A percentile compares a stretch with the other conserved stretches of the same genome.
These are phyloP conservation scores for Pelomyxa schiedti DNA, from an alignment of 78 protist species.

Conservation along the genomic window DNA sequence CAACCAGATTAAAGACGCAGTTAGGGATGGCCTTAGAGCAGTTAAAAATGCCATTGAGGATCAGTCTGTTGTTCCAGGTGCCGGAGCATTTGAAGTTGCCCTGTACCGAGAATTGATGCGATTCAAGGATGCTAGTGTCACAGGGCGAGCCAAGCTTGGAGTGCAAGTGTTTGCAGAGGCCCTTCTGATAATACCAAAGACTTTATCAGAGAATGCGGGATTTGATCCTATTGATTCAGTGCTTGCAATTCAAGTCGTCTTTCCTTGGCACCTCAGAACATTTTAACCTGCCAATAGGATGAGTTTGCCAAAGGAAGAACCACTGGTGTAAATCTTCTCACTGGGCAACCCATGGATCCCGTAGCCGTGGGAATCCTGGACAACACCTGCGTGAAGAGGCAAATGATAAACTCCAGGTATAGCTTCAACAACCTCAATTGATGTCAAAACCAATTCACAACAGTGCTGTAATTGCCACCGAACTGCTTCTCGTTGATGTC, in stretches of 20 bases:
- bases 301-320: slow-evolving; percentile 49
- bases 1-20: slow-evolving; percentile 95
- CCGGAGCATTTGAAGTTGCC: slow-evolving; percentile 93
- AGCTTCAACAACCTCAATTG: too few species aligned
- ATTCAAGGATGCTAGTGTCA: slow-evolving; percentile 47
- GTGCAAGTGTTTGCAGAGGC: slow-evolving; percentile 96
- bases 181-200: slow-evolving; percentile 91
- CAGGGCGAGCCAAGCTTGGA: slow-evolving; percentile 64
- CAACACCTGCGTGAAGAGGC: slow-evolving; percentile 90
- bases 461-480: slow-evolving; percentile 77
- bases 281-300: slow-evolving; percentile 12
- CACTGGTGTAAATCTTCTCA: slow-evolving; percentile 82
- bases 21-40: slow-evolving; percentile 98
- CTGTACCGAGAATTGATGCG: slow-evolving; percentile 55
- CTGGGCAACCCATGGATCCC: slow-evolving; percentile 90
- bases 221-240: slow-evolving; percentile 81
- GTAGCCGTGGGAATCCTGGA: slow-evolving; percentile 88
- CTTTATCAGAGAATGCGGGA: slow-evolving; percentile 93
- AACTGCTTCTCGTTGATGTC: slow-evolving; percentile 96
- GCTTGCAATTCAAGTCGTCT: slow-evolving; percentile 55
- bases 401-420: slow-evolving; percentile 67
- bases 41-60: slow-evolving; percentile 94
- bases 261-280: neutral
- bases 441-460: too few species aligned
- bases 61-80: slow-evolving; percentile 86